These are phyloP conservation scores for Picea sitchensis DNA, from an alignment of 75 land plant species.

Conservation along the genomic window DNA sequence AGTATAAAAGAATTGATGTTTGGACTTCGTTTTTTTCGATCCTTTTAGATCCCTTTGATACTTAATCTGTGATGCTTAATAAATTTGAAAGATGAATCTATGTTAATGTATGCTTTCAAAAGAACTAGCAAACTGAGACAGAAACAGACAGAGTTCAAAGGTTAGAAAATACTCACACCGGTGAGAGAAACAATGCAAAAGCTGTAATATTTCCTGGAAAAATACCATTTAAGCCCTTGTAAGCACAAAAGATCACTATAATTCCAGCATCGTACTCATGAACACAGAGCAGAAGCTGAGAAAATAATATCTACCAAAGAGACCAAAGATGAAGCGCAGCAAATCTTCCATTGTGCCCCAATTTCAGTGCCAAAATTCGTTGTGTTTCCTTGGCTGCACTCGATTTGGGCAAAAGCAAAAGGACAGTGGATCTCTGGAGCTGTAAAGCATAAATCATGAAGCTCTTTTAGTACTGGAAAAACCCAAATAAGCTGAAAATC, in stretches of 20 bases:
- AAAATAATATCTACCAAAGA: conserved; percentile 6
- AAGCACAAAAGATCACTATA: neutral
- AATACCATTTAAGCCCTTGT: neutral
- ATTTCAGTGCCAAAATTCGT: neutral
- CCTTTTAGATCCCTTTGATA: too few species aligned
- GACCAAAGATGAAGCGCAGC: neutral
- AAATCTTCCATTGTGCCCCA: neutral
- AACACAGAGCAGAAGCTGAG: neutral
- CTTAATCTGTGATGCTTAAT: too few species aligned
- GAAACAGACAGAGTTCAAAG: neutral
- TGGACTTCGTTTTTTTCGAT: too few species aligned
- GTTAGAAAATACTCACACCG: neutral
- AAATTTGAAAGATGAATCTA: too few species aligned
- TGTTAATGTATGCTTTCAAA: too few species aligned
- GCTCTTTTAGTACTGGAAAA: too few species aligned
- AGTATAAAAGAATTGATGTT: neutral
- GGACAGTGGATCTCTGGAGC: too few species aligned
- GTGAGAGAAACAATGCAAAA: conserved; percentile 9
- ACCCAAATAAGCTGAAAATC: too few species aligned
- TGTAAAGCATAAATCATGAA: too few species aligned
- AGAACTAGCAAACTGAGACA: too few species aligned
- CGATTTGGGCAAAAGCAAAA: too few species aligned
- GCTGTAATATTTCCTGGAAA: neutral
- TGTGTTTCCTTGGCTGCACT: too few species aligned
- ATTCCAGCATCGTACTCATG: neutral